Conservation (phyloP, 345 rosid species). For the Eucalyptus paniculata region DNA sequence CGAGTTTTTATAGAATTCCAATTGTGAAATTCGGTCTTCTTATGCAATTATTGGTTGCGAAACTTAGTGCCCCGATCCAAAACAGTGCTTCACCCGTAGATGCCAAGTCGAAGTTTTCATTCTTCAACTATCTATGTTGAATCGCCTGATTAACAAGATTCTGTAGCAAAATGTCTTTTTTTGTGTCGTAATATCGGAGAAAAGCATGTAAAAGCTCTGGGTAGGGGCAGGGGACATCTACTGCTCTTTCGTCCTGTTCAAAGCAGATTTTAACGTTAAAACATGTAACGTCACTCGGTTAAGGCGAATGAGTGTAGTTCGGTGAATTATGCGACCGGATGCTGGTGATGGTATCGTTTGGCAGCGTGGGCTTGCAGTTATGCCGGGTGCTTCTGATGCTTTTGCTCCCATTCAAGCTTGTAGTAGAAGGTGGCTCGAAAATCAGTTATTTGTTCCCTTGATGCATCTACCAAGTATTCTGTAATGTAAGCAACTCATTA, state of each 20-base stretch:
- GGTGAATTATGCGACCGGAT: background rate
- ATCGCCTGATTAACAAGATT: background rate
- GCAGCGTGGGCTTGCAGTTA: background rate
- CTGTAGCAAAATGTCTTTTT: background rate
- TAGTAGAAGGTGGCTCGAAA: too few relatives aligned
- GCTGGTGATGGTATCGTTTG: background rate
- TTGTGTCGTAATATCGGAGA: background rate
- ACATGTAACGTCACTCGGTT: background rate
- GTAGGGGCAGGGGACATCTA: background rate
- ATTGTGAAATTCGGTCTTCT: background rate
- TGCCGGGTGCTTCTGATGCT: background rate
- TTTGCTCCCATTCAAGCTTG: background rate
- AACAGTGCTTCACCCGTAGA: background rate
- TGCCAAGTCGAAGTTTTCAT: background rate
- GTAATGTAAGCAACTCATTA: background rate
- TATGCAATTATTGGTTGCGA: background rate
- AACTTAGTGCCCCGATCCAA: background rate
- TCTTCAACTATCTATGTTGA: background rate
- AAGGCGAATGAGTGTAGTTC: background rate
- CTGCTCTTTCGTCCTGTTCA: background rate
- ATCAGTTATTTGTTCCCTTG: background rate
- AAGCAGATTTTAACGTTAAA: background rate
- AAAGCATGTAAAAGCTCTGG: background rate
- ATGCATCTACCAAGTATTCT: background rate
- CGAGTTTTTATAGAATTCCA: too few relatives aligned